Base-by-base conservation (phyloP, 2,329 filamentous ascomycete genomes). In the Fusarium sp. region DNA sequence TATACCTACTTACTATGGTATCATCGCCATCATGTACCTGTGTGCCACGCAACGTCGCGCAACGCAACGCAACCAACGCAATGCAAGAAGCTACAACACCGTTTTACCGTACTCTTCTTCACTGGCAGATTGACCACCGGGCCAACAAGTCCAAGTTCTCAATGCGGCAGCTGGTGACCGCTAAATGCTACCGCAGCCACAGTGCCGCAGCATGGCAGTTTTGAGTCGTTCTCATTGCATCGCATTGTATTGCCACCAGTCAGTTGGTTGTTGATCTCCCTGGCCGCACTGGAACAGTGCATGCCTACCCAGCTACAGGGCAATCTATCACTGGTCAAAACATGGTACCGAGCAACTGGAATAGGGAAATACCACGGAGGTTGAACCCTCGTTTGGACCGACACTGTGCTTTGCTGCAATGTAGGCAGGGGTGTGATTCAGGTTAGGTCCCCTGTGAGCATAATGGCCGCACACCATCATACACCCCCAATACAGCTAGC, bases 311-410 rank as follows among this genome's bases (percentile, higher is more conserved):
- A 25, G 29, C 22, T 47, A 56, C 53, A 47, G 29, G 53, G 40
- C 53, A 49, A 29, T 38, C 45, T 38, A 38, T 38, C 16, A 34
- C 59, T 55, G 32, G 20, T 34, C 42, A 60, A 38, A 66, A 38
- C 54, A 66, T 50, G 59, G 59, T 68, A 68, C 67, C 67, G 58
- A 63, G 46, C 50, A 63, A 34, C 54, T 70, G 68, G 67, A 70
- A 70, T 60, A 66, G 63, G 68, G 68, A 68, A 70, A 70, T 70
- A 71, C 67, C 63, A 70, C 67, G 68, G 68, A 70, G 63, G 50
- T 58, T 71, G 47, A 55, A 40, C 67, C 59, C 16, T 56, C 49
- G 67, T 70, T 61, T 34, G 63, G 63, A 50, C 30, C 55, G 25
- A 50, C 29, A 68, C 58, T 70, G 68, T 65, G 30, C 62, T 65